These are phyloP conservation scores for Pancytospora philotis DNA, from an alignment of 371 early-diverging fungal species.

Conservation along the genomic window DNA sequence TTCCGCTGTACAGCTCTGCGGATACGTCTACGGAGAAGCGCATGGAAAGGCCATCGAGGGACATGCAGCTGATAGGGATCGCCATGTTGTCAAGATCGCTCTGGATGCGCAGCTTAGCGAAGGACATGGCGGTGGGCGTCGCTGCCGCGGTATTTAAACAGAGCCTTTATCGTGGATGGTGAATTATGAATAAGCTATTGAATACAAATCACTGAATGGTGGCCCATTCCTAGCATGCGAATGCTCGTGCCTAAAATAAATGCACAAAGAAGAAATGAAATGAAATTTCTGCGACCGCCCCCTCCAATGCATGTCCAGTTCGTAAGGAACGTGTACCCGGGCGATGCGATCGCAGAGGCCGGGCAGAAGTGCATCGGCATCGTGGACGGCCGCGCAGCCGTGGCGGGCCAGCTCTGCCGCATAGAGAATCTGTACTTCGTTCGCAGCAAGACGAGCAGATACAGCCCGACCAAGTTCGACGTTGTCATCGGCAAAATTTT, in stretches of 20 bases:
- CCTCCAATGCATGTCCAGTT: background rate
- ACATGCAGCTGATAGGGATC: background rate
- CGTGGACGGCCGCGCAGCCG: constrained; percentile 6
- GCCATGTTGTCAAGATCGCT: background rate
- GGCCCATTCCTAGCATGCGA: too few relatives aligned
- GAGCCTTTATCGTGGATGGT: too few relatives aligned
- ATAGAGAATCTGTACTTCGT: constrained; percentile 19
- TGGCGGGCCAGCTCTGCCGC: constrained; percentile 27
- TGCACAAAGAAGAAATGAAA: too few relatives aligned
- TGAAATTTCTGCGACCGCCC: too few relatives aligned
- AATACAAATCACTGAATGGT: too few relatives aligned
- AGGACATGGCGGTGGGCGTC: too few relatives aligned
- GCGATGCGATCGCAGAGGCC: constrained; percentile 28
- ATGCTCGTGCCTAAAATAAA: too few relatives aligned
- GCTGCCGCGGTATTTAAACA: too few relatives aligned
- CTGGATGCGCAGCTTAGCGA: background rate
- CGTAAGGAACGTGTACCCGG: constrained; percentile 33
- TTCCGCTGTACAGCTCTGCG: constrained; percentile 1
- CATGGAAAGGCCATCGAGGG: background rate
- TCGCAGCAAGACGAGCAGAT: constrained; percentile 36
- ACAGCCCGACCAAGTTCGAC: constrained; percentile 48
- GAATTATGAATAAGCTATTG: too few relatives aligned
- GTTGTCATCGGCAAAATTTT: constrained; percentile 53
- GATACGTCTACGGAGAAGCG: background rate
- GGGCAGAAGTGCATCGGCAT: constrained; percentile 24